phyloP scores from a whole-genome alignment of 2,329 filamentous ascomycete species.

The Scedosporium minutisporum region DNA sequence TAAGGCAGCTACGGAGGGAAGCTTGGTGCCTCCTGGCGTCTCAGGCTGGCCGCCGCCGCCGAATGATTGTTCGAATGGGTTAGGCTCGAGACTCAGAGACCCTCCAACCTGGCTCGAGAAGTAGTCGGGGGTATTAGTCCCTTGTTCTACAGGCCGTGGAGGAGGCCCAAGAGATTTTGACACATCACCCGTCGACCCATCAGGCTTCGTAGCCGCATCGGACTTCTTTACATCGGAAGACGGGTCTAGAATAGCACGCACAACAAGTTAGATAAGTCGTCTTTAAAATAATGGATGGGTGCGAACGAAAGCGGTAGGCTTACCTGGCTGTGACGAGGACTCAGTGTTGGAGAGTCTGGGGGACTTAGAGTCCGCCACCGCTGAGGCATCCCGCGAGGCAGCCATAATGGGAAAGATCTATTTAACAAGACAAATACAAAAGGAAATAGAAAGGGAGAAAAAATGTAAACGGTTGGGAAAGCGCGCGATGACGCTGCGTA shows the following conservation, averaged over 20 bases:
- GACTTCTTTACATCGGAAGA: slow-evolving; percentile 33
- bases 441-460: slow-evolving; percentile 12
- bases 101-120: slow-evolving; percentile 49
- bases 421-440: slow-evolving; percentile 16
- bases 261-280: slow-evolving; percentile 6
- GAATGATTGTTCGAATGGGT: slow-evolving; percentile 96
- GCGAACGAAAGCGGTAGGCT: slow-evolving; percentile 15
- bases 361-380: slow-evolving; percentile 36
- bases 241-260: slow-evolving; percentile 23
- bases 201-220: slow-evolving; percentile 36
- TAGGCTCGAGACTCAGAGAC: slow-evolving; percentile 70
- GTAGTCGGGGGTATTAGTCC: slow-evolving; percentile 55
- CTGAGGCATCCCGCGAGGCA: slow-evolving; percentile 30
- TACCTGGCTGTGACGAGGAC: slow-evolving; percentile 33
- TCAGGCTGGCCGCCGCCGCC: slow-evolving; percentile 54
- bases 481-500: slow-evolving; percentile 1
- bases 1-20: slow-evolving; percentile 82
- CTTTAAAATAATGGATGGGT: background rate
- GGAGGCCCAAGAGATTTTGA: slow-evolving; percentile 61
- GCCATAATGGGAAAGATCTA: slow-evolving; percentile 42
- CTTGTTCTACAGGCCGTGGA: slow-evolving; percentile 50
- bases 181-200: slow-evolving; percentile 37
- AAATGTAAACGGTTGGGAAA: slow-evolving; percentile 15
- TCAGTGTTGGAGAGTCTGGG: slow-evolving; percentile 33
- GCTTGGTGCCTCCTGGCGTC: slow-evolving; percentile 71